These are phyloP conservation scores for Spiromastix sp. DNA, from an alignment of 2,329 filamentous ascomycete genomes.

Conservation along the genomic window DNA sequence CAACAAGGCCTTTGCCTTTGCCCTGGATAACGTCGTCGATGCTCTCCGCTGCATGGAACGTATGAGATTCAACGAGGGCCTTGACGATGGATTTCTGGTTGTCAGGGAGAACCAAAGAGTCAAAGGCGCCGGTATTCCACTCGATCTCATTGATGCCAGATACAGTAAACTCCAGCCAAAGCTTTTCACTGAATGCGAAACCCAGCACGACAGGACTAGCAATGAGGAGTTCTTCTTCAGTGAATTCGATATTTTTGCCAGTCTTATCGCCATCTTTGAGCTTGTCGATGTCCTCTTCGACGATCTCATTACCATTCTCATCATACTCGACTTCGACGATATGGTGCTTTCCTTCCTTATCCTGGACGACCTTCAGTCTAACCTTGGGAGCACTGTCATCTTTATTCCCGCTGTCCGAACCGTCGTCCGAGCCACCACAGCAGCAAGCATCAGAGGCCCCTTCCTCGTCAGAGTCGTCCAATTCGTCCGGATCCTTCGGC, in stretches of 20 bases:
- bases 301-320: conserved; percentile 45
- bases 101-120: conserved; percentile 61
- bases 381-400: conserved; percentile 25
- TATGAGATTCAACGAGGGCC: conserved; percentile 74
- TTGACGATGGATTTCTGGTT: conserved; percentile 61
- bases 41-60: conserved; percentile 67
- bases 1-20: conserved; percentile 77
- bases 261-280: conserved; percentile 31
- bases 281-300: conserved; percentile 47
- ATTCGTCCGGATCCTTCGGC: conserved; percentile 57
- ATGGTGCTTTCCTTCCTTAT: conserved; percentile 42
- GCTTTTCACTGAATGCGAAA: conserved; percentile 78
- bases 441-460: conserved; percentile 34
- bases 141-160: conserved; percentile 68
- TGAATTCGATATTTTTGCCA: conserved; percentile 47
- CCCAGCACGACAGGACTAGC: conserved; percentile 77
- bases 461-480: conserved; percentile 32
- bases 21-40: conserved; percentile 76
- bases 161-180: conserved; percentile 82
- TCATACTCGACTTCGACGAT: conserved; percentile 47
- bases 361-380: conserved; percentile 45
- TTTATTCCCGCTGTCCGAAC: conserved; percentile 23
- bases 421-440: conserved; percentile 20
- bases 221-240: conserved; percentile 73
- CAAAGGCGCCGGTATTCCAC: conserved; percentile 77